Base-by-base conservation (phyloP, 1,284 basidiomycete genomes). In the Apiotrichum siamense region DNA sequence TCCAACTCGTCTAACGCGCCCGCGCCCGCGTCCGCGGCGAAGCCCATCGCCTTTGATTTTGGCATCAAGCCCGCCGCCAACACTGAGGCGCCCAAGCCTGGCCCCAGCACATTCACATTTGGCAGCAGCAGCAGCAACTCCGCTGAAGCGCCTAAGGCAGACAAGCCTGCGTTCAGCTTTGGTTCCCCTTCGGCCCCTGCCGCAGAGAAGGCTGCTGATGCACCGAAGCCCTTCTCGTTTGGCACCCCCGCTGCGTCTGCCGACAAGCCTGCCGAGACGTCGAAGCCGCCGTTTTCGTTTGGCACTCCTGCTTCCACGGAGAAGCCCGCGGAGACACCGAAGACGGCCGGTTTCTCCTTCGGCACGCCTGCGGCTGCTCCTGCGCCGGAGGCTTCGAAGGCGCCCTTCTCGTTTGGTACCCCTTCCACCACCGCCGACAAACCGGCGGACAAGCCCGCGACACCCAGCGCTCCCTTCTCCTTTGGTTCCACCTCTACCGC, bases 221-320 rank as follows among this genome's bases (percentile, higher is more conserved):
- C n/a, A n/a, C n/a, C n/a, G n/a, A n/a, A n/a, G n/a, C 26, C 51
- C n/a, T 66, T 64, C 54, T 52, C 43, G n/a, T 63, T 61, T 41
- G 60, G 58, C 42, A 24, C 47, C 7, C n/a, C 54, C 3, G 42
- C 55, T 15, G 21, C 58, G 4, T 7, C 52, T 3, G 49, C 56
- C 13, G 49, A 49, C 35, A 52, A 49, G 52, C 31, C 55, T 3
- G 40, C 58, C 4, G 43, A 45, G 15, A 23, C 44, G 5, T 12
- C 50, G 42, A 52, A 49, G 43, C 27, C 26, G 25, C 31, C 53
- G 3, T 61, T 61, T 49, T 49, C 39, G 47, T 65, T 62, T 47
- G 57, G 46, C 32, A 37, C 55, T 29, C 41, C 50, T 4, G 35
- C 49, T 5, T 43, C 46, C 15, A 11, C 53, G 27, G 31, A 36